These are phyloP conservation scores for Ormosia semicastrata DNA, from an alignment of 306 rosid genomes.

Conservation along the genomic window DNA sequence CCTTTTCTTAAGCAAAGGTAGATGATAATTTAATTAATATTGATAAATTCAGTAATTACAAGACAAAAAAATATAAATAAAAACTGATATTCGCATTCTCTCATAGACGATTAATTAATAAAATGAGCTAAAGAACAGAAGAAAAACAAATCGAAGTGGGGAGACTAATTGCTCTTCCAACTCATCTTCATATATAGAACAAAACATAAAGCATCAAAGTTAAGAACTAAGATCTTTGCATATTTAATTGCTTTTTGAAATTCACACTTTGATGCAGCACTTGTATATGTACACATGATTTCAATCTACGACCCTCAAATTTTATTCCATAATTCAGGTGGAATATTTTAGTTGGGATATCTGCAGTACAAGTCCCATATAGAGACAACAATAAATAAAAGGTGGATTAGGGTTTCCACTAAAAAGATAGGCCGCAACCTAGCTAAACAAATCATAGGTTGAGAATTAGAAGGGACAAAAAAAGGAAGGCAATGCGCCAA, in stretches of 20 bases:
- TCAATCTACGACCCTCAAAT: background rate
- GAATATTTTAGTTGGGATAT: background rate
- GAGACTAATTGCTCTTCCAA: background rate
- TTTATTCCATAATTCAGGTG: background rate
- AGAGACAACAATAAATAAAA: no score
- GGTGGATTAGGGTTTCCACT: background rate
- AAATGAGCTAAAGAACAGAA: background rate
- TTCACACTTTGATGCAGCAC: background rate
- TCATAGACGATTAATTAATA: background rate
- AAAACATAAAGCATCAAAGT: background rate
- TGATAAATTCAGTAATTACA: background rate
- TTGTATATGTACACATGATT: background rate
- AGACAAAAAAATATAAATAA: no score
- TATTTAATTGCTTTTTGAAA: no score
- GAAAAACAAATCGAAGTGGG: background rate
- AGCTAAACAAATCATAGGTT: background rate
- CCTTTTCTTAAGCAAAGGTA: no score
- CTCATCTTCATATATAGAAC: background rate
- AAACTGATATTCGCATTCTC: background rate
- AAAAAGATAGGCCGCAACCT: background rate
- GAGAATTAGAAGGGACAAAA: no score
- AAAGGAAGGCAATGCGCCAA: no score
- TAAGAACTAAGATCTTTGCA: background rate
- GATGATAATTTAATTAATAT: no score
- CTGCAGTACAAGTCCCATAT: no score